Evolutionary conservation across 176 grass and related monocot genomes (phyloP), one percentile per base, ranked within the genome.

Genomic region (Carex parvula): DNA sequence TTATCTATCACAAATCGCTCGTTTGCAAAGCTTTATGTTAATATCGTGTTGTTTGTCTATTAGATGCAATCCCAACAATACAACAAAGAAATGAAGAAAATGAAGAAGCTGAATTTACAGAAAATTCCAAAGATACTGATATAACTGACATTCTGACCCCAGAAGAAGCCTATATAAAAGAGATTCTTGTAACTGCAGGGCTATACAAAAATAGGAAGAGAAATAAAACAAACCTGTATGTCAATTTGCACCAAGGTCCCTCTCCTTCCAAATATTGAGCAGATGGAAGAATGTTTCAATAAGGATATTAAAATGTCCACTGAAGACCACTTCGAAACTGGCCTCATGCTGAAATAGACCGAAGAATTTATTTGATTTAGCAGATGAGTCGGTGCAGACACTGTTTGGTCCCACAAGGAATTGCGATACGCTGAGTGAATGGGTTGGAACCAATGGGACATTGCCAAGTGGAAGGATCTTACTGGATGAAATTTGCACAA

Each of bases 341-440:
- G 63, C 13, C 39, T 85, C 62, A 89, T 52, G 57, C 17, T 4
- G 70, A 62, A 3, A 80, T 70, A 62, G 60, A 89, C 35, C 87
- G 87, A 56, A 91, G 86, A 66, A 35, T 94, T 86, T 97, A 6
- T 94, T 92, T 80, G 90, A 97, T 79, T 88, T 94, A 46, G 87
- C 88, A 30, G 92, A 92, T 22, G 92, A 97, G 61, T 90, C 90
- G 2, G 10, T 94, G 88, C 73, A 83, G 63, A 85, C 21, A 16
- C 2, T 92, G 37, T 61, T 80, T 6, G 77, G 79, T 21, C 72
- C 65, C 65, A 67, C 41, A 7, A 86, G 61, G 30, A 79, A 30
- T 32, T 46, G 79, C 55, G 67, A 74, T 20, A 89, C 80, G 12
- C 71, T 91, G 22, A 46, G 33, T 22, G 82, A 44, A 48, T 94